Evolutionary conservation across 495 filamentous ascomycete species (phyloP).

Genomic region (Talaromyces wortmannii): DNA sequence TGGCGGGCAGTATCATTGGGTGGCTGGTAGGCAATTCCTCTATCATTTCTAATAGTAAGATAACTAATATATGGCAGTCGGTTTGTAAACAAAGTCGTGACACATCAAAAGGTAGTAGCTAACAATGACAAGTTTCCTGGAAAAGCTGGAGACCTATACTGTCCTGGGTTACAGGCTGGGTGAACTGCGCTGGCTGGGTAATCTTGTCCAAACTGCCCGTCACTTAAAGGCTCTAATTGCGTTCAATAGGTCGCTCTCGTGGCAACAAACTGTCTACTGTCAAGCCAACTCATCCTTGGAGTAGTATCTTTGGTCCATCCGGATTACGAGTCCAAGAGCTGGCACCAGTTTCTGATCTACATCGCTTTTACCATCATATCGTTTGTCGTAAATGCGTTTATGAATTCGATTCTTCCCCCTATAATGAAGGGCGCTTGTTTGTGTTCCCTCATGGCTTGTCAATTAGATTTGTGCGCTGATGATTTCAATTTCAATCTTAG

Average conservation of each 20-base stretch:
- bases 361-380: slow-evolving; percentile 55
- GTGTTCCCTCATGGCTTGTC: slow-evolving; percentile 1
- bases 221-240: slow-evolving; percentile 1
- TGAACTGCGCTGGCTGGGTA: slow-evolving; percentile 73
- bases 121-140: slow-evolving; percentile 35
- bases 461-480: not conserved
- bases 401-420: slow-evolving; percentile 53
- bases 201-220: too few species aligned
- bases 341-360: slow-evolving; percentile 77
- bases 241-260: slow-evolving; percentile 46
- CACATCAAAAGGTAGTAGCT: not conserved
- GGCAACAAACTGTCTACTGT: slow-evolving; percentile 41
- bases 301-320: slow-evolving; percentile 53
- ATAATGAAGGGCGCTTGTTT: slow-evolving; percentile 53
- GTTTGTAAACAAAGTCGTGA: slow-evolving; percentile 8
- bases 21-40: slow-evolving; percentile 38
- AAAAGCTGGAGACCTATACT: slow-evolving; percentile 53
- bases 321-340: slow-evolving; percentile 45
- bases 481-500: slow-evolving; percentile 4
- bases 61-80: slow-evolving; percentile 10
- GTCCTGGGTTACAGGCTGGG: slow-evolving; percentile 69
- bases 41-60: not conserved
- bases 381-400: slow-evolving; percentile 61
- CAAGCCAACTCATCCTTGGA: slow-evolving; percentile 51
- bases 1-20: slow-evolving; percentile 72